phyloP scores from a whole-genome alignment of 2,329 filamentous ascomycete species.

The Curvularia hawaiiensis region DNA sequence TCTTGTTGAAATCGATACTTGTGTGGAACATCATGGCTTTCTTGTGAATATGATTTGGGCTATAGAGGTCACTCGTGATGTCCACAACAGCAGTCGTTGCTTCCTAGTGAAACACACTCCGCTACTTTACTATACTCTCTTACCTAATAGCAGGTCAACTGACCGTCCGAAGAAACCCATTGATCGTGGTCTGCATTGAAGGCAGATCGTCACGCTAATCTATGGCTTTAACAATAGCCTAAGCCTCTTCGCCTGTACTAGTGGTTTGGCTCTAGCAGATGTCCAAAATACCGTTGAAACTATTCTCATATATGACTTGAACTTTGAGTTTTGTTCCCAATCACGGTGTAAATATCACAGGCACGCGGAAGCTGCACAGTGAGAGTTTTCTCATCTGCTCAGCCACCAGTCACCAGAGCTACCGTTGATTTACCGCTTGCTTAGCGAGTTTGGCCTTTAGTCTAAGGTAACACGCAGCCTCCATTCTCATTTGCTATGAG shows the following conservation, averaged over 20 bases:
- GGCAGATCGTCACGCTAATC: neutral
- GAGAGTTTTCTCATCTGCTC: neutral
- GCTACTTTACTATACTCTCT: neutral
- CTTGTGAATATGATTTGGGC: neutral
- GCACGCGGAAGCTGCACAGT: neutral
- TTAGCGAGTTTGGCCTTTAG: neutral
- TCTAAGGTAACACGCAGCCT: neutral
- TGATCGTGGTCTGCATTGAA: neutral
- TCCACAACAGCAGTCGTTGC: neutral
- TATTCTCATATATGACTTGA: neutral
- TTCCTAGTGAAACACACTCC: neutral
- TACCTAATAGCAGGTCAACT: too few relatives aligned
- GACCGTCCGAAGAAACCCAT: neutral
- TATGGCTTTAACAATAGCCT: neutral
- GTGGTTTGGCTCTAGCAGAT: neutral
- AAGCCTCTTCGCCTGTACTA: neutral
- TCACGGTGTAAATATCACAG: neutral
- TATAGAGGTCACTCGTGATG: too few relatives aligned
- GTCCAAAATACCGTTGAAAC: neutral
- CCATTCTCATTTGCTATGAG: neutral
- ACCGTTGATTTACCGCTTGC: slow-evolving; percentile 8
- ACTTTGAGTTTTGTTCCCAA: neutral
- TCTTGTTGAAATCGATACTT: neutral
- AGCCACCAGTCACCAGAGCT: neutral
- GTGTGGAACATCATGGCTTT: neutral